These are phyloP conservation scores for Annulohypoxylon nitens DNA, from an alignment of 495 filamentous ascomycete genomes.

Conservation along the genomic window DNA sequence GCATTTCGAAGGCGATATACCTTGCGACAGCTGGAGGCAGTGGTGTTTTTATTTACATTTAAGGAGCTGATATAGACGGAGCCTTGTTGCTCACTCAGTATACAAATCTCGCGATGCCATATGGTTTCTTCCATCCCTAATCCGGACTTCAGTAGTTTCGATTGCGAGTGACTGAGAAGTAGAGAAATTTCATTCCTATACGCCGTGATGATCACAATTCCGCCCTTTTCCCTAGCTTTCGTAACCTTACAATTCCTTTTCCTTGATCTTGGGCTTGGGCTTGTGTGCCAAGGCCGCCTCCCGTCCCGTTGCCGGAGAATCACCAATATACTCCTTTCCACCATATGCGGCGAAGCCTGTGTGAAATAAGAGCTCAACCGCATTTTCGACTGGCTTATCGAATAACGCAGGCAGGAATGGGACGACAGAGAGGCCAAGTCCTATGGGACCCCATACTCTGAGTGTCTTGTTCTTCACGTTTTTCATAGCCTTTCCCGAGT, in stretches of 20 bases:
- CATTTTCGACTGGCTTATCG: slow-evolving; percentile 92
- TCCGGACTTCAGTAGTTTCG: slow-evolving; percentile 13
- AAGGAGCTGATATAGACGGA: slow-evolving; percentile 27
- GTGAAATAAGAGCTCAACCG: slow-evolving; percentile 90
- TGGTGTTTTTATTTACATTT: slow-evolving; percentile 19
- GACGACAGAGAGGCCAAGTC: slow-evolving; percentile 87
- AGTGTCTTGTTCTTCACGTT: slow-evolving; percentile 77
- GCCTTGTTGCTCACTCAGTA: not conserved
- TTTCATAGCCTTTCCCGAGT: slow-evolving; percentile 86
- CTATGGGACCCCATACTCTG: slow-evolving; percentile 89
- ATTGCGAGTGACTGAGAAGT: slow-evolving; percentile 16
- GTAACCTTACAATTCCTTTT: slow-evolving; percentile 63
- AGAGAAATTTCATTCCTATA: slow-evolving; percentile 17
- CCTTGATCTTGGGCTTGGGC: slow-evolving; percentile 58
- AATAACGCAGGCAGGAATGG: slow-evolving; percentile 91
- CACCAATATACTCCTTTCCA: slow-evolving; percentile 70
- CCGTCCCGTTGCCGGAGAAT: slow-evolving; percentile 65
- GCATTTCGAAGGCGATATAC: slow-evolving; percentile 40
- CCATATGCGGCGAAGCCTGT: slow-evolving; percentile 77
- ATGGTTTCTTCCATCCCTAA: not conserved
- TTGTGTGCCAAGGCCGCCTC: slow-evolving; percentile 65
- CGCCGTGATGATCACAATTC: not conserved
- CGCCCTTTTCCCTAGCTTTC: slow-evolving; percentile 9
- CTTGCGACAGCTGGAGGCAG: slow-evolving; percentile 6
- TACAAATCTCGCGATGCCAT: slow-evolving; percentile 15